A percentile compares a stretch with the other conserved stretches of the same genome.
Evolutionary conservation across 2,329 filamentous ascomycete species (phyloP).

Genomic region (Colletotrichum neosansevieriae): DNA sequence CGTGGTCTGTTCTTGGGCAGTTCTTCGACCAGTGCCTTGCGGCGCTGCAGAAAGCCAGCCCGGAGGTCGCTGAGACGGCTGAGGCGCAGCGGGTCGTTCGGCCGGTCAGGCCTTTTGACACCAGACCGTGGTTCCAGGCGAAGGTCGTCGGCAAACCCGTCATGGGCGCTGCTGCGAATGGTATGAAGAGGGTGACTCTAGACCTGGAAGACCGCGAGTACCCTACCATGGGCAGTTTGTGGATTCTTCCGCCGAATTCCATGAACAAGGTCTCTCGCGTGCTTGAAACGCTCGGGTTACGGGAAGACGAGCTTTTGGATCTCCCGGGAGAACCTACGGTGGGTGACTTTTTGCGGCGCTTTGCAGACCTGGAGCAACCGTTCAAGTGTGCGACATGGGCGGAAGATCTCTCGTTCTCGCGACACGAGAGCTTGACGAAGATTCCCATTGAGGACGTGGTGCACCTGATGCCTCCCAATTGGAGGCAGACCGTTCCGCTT

Average conservation of each 20-base stretch:
- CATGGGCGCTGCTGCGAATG: constrained; percentile 1
- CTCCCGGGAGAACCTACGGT: constrained; percentile 23
- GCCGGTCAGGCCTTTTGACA: constrained; percentile 31
- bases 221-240: constrained; percentile 34
- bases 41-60: constrained; percentile 28
- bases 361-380: constrained; percentile 27
- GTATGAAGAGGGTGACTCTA: constrained; percentile 36
- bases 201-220: constrained; percentile 34
- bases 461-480: constrained; percentile 20
- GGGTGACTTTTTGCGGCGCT: constrained; percentile 23
- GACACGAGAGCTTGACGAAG: constrained; percentile 17
- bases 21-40: constrained; percentile 33
- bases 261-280: constrained; percentile 34
- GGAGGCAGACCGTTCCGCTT: constrained; percentile 20
- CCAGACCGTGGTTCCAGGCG: constrained; percentile 35
- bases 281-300: constrained; percentile 13
- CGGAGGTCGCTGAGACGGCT: background rate
- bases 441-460: constrained; percentile 30
- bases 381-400: constrained; percentile 31
- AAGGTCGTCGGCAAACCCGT: constrained; percentile 25
- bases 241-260: constrained; percentile 37
- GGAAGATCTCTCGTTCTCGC: background rate
- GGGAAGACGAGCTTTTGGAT: constrained; percentile 8
- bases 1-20: constrained; percentile 34
- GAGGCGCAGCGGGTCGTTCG: constrained; percentile 4